Conservation (phyloP, 2,329 filamentous ascomycete species). For the Apiospora marii region DNA sequence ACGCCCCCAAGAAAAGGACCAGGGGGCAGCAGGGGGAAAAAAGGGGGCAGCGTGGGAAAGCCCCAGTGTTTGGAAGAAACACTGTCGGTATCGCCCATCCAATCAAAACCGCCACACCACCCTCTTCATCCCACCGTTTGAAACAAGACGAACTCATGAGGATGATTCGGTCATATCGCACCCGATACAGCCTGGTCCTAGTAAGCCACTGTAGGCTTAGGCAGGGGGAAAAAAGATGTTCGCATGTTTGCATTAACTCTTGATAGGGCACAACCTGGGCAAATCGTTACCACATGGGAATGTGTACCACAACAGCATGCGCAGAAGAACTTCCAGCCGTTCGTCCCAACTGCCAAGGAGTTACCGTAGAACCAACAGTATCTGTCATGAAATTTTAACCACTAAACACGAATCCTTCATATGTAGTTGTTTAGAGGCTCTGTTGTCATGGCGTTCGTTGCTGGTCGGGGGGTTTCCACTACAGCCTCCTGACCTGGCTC, state of each 20-base stretch:
- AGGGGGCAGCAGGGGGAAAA: not conserved
- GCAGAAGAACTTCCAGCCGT: not conserved
- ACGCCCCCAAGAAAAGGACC: not conserved
- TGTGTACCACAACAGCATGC: not conserved
- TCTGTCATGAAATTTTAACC: not conserved
- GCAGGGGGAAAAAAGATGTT: not conserved
- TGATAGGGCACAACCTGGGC: not conserved
- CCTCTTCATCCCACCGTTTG: not conserved
- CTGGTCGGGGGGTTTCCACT: not conserved
- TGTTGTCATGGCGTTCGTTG: not conserved
- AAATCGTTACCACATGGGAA: not conserved
- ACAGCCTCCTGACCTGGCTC: not conserved
- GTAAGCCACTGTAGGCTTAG: not conserved
- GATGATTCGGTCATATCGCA: not conserved
- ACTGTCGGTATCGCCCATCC: not conserved
- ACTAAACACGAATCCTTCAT: not conserved
- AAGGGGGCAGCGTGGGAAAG: not conserved
- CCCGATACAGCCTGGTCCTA: not conserved
- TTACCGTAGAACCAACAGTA: not conserved
- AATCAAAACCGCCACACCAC: not conserved
- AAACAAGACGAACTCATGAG: not conserved
- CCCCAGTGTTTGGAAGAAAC: constrained; percentile 1
- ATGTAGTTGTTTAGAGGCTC: not conserved
- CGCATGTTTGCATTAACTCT: not conserved
- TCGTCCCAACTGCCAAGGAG: not conserved